Conservation (phyloP, 768 basidiomycete species). For the Albatrellus ellisii region DNA sequence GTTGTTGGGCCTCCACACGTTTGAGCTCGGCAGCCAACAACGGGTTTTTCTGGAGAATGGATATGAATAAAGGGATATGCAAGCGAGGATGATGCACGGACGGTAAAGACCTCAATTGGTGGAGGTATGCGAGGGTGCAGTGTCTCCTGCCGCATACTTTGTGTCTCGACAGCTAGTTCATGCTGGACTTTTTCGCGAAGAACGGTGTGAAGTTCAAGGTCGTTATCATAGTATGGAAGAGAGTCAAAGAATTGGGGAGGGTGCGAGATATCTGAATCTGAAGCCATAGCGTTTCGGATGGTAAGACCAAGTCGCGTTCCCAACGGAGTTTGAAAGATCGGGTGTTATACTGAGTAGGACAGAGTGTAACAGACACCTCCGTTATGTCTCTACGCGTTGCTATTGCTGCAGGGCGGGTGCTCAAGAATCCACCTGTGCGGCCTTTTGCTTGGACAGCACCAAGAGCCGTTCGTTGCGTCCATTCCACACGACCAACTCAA, state of each 20-base stretch:
- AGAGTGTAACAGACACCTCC: conserved; percentile 10
- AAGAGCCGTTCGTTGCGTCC: conserved; percentile 8
- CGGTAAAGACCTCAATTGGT: conserved; percentile 50
- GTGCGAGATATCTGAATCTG: background rate
- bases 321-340: conserved; percentile 14
- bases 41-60: conserved; percentile 42
- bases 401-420: conserved; percentile 28
- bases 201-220: conserved; percentile 62
- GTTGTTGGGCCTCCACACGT: conserved; percentile 57
- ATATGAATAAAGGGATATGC: background rate
- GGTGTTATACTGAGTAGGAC: background rate
- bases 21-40: conserved; percentile 60
- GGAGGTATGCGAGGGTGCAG: conserved; percentile 67
- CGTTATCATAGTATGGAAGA: conserved; percentile 90
- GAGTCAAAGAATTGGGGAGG: conserved; percentile 57
- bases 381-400: conserved; percentile 35
- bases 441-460: conserved; percentile 27
- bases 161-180: conserved; percentile 60
- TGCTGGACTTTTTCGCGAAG: conserved; percentile 65
- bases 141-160: conserved; percentile 34
- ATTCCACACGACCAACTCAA: conserved; percentile 24
- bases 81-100: conserved; percentile 27
- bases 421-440: conserved; percentile 28
- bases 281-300: background rate
- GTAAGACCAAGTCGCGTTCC: background rate